Evolutionary conservation across 2,329 filamentous ascomycete genomes (phyloP), one percentile per base, ranked within the genome.

Genomic region (Aspergillus fumigatus): DNA sequence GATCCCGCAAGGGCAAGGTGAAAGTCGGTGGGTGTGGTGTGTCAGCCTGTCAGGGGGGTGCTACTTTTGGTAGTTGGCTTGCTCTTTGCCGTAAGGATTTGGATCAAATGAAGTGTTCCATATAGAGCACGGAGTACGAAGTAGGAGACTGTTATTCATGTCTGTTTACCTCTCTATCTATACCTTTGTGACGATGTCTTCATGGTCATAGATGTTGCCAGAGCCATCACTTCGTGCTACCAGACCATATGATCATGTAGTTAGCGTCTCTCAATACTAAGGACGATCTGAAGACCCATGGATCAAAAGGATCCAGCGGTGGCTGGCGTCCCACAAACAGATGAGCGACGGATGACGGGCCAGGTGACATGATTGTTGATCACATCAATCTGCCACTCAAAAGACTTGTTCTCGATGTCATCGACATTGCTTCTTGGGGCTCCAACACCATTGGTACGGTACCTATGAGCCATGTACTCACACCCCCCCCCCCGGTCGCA

Each of bases 221-320:
- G 14, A 38, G 32, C 3, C 14, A 2, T 35, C 10, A 23, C 21
- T 23, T 3, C 14, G 29, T 32, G 4, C 29, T 11, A 32, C 11
- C 10, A 25, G 9, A 47, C 43, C 40, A 43, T 43, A 21, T 43
- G n/a, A 43, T 43, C 40, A 21, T 23, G 40, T 19, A 43, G 41
- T 47, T 47, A 47, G 43, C 14, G 43, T 47, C 21, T 23, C 43
- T 3, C 43, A 47, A 25, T 25, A 11, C 11, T 23, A 7, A 38
- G n/a, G 49, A 51, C 27, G 27, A 51, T 51, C 49, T 51, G 35
- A 38, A 50, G 49, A 38, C 29, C 49, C 49, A 51, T 51, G 49
- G 49, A 51, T 51, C 21, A 38, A 51, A 35, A 21, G 49, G 38
- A 19, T 51, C 19, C 26, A 17, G 48, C 11, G 26, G 49, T 38